Evolutionary conservation across 106 monocot genomes (phyloP).

Genomic region (Xerophyta viscosa): DNA sequence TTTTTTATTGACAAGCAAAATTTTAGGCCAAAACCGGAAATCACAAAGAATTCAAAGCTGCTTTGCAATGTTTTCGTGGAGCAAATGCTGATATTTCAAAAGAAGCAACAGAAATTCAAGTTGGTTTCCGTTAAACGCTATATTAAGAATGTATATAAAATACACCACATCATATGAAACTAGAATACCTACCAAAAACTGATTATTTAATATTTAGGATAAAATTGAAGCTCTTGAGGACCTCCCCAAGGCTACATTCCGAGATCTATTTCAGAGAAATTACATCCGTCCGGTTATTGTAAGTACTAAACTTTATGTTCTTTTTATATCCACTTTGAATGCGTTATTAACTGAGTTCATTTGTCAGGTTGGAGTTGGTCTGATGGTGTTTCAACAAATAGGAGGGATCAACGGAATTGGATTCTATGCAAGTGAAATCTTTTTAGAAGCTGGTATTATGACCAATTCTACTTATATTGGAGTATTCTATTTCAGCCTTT

Average conservation of each 20-base stretch:
- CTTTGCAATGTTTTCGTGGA: constrained; percentile 49
- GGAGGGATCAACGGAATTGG: constrained; percentile 45
- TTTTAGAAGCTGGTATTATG: constrained; percentile 18
- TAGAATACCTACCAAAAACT: too few species aligned
- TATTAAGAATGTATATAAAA: too few species aligned
- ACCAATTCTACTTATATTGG: too few species aligned
- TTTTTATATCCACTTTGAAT: not conserved
- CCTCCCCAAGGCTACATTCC: constrained; percentile 39
- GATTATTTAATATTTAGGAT: constrained; percentile 28
- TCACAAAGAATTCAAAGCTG: constrained; percentile 37
- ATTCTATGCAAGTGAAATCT: constrained; percentile 24
- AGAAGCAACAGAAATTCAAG: constrained; percentile 60
- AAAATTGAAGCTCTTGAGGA: constrained; percentile 28
- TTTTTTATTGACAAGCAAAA: not conserved
- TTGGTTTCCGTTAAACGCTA: constrained; percentile 9
- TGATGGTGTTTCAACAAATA: constrained; percentile 62
- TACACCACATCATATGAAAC: too few species aligned
- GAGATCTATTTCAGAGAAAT: constrained; percentile 49
- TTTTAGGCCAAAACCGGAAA: constrained; percentile 54
- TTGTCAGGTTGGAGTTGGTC: constrained; percentile 46
- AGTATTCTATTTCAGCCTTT: not conserved
- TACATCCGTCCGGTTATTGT: constrained; percentile 42
- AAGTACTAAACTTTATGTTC: constrained; percentile 9
- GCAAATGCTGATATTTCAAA: constrained; percentile 50
- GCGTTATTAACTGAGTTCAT: too few species aligned